These are phyloP conservation scores for Trebouxiophyceae sp. DNA, from an alignment of 163 green algal genomes.

Conservation along the genomic window DNA sequence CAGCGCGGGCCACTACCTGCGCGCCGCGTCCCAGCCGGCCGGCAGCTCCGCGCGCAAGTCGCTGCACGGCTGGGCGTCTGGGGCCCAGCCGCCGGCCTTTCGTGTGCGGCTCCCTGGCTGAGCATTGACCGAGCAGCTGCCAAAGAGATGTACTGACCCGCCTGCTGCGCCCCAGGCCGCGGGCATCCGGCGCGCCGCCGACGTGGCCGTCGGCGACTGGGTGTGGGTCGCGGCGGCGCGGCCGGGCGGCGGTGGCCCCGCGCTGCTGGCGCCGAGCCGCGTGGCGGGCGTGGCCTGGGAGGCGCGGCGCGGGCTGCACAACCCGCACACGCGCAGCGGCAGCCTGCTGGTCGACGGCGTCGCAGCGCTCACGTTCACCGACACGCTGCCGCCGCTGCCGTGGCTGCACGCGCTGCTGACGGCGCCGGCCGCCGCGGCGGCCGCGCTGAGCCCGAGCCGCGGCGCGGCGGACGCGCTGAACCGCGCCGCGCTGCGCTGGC, in stretches of 20 bases:
- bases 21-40: no score
- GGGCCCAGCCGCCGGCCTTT: no score
- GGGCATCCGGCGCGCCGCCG: no score
- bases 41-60: no score
- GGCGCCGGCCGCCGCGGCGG: not conserved
- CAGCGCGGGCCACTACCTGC: not conserved
- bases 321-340: not conserved
- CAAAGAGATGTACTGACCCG: no score
- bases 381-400: not conserved
- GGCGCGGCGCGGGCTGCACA: not conserved
- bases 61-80: no score
- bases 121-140: no score
- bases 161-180: no score
- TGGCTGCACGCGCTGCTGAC: not conserved
- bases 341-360: slow-evolving; percentile 3
- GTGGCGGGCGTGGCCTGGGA: not conserved
- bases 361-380: slow-evolving; percentile 2
- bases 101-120: no score
- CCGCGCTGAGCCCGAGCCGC: not conserved
- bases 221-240: no score
- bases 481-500: not conserved
- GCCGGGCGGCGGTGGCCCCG: no score
- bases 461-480: not conserved
- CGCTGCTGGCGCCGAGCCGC: no score
- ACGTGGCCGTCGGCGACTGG: not conserved